Evolutionary conservation across 2,329 filamentous ascomycete species (phyloP), one percentile per base, ranked within the genome.

Genomic region (Cladosporium sp.): DNA sequence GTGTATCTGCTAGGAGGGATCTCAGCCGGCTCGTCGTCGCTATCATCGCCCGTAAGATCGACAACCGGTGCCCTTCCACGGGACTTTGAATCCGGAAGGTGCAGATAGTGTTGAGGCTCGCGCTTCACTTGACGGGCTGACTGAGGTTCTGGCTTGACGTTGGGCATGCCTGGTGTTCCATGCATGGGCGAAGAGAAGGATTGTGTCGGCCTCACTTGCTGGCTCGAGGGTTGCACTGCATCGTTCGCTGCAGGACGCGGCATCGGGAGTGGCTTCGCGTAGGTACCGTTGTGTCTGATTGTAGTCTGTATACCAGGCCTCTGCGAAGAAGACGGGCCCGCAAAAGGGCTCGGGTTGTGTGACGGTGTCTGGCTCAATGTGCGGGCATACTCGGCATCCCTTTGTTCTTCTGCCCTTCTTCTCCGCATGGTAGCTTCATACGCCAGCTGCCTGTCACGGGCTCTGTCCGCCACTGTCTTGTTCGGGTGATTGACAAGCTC

Each of bases 11-110:
- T 63, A 5, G 72, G 70, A 5, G 60, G 58, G 26, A 75, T 73
- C 57, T 74, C 73, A 26, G 65, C 49, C 16, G 72, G 57, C 21
- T 75, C 73, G 11, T 75, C 73, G 14, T 75, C 75, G 61, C 71
- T 71, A 64, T 74, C 74, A 62, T 67, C 70, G 39, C 65, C 67
- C 34, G 75, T 76, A 46, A 76, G 72, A 56, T 76, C 75, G 14
- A 76, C 70, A 13, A 75, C 64, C 3, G 59, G 61, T n/a, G 67
- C 51, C 16, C 60, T 39, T 46, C 23, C 60, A 16, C 49, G 23
- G 36, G n/a, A 11, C 21, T 43, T 39, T 10, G 54, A 10, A 25
- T 26, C 32, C 11, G 21, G 18, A 23, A 21, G 13, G 14, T 34
- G 32, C 30, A 34, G 30, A 16, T 7, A 34, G 13, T 23, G 23